Evolutionary conservation across 1,284 basidiomycete genomes (phyloP), one percentile per base, ranked within the genome.

Genomic region (Malassezia obtusa): DNA sequence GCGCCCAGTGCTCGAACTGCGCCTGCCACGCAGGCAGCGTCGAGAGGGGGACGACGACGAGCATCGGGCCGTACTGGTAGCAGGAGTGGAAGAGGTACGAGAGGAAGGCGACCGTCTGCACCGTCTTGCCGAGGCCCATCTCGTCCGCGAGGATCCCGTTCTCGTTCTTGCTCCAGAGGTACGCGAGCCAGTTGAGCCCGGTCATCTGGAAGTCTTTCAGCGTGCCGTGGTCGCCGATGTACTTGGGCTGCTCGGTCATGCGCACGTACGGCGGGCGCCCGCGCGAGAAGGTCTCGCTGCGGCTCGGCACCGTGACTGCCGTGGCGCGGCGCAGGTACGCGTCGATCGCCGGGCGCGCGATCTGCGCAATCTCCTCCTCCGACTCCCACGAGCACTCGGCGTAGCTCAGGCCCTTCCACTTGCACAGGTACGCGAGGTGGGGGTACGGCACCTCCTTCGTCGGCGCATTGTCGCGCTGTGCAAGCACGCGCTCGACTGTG

Each of bases 101-200:
- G 70, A 98, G 83, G 35, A 98, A 83, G 0, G 91, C 94, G 56
- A 98, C 95, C 0, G 92, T 98, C 86, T 95, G 73, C 10, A 99
- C 91, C 6, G 92, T 77, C 81, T 98, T 98, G 49, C 94, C 94
- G 17, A 98, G 84, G 75, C 94, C 94, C 94, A 98, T 99, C 69
- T 99, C 94, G 71, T 99, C 94, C 1, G 94, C 94, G 26, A 99
- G 79, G 63, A 99, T 96, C 28, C 94, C 94, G 70, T 96, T 96
- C 65, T 94, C 86, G 21, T 87, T 87, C 64, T 89, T 84, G 67
- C 82, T 84, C 92, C 92, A 98, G 8, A 92, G 79, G 75, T 94
- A 98, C 1, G 89, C 87, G 21, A 99, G 81, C 94, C 94, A 99
- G 75, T 98, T 98, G 60, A 99, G 79, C 30, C 94, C 94, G 1